phyloP scores from a whole-genome alignment of 108 stramenopile genomes.

The Discostella stelligeroides region DNA sequence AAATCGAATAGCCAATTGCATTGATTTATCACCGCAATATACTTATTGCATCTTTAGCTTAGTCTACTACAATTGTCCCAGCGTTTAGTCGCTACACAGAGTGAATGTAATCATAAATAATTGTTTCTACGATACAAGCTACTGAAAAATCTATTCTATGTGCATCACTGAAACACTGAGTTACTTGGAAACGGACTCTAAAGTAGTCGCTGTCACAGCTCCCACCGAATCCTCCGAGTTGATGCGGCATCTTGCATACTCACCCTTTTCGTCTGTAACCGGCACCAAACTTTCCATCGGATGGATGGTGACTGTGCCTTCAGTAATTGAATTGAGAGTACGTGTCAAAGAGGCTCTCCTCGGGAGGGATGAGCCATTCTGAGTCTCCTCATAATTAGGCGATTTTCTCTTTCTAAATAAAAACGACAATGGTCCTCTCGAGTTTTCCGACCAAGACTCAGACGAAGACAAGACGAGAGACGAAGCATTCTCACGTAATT shows the following conservation, averaged over 20 bases:
- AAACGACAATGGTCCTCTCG: conserved; percentile 11
- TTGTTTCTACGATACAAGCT: no score
- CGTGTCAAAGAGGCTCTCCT: conserved; percentile 16
- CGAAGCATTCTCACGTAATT: conserved; percentile 2
- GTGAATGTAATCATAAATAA: no score
- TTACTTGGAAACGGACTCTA: conserved; percentile 4
- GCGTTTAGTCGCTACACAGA: no score
- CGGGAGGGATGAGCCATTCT: background rate
- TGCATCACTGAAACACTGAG: background rate
- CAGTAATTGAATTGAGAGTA: conserved; percentile 24
- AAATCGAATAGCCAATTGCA: no score
- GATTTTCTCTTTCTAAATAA: conserved; percentile 8
- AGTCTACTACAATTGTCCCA: no score
- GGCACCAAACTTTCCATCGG: conserved; percentile 14
- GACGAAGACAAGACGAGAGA: background rate
- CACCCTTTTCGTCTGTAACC: conserved; percentile 19
- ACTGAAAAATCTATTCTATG: background rate
- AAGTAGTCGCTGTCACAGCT: background rate
- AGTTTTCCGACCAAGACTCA: background rate
- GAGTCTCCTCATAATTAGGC: background rate
- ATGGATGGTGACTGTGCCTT: conserved; percentile 26
- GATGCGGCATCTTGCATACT: conserved; percentile 31
- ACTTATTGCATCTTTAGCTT: no score
- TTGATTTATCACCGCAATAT: no score
- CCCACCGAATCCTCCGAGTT: conserved; percentile 27